A percentile compares a stretch with the other conserved stretches of the same genome.
Evolutionary conservation across 495 filamentous ascomycete species (phyloP).

Genomic region (Physcia stellaris): DNA sequence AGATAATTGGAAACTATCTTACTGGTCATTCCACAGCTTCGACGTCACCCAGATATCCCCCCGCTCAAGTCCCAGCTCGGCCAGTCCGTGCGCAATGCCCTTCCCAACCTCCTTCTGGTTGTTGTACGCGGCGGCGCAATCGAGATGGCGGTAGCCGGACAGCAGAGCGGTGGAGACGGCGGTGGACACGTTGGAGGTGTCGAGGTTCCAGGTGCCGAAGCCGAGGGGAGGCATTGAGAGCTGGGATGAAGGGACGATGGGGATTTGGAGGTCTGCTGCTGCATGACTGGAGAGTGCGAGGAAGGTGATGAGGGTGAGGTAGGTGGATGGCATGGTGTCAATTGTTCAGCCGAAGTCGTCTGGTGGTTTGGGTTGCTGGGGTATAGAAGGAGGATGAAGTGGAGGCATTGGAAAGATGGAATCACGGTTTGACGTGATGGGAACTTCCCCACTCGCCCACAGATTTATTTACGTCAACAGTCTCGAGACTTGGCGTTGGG

Average conservation of each 20-base stretch:
- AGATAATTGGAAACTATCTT: no score
- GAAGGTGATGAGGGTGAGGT: no score
- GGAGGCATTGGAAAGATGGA: no score
- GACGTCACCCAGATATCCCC: conserved; percentile 58
- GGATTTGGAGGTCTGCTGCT: background rate
- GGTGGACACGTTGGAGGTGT: conserved; percentile 12
- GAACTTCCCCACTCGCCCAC: no score
- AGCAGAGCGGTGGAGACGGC: conserved; percentile 44
- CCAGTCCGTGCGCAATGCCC: conserved; percentile 33
- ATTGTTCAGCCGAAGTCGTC: no score
- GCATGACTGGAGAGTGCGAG: no score
- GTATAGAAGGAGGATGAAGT: no score
- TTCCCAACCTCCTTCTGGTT: conserved; percentile 51
- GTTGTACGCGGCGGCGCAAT: conserved; percentile 55
- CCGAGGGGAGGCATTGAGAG: conserved; percentile 30
- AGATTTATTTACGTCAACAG: no score
- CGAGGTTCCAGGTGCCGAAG: conserved; percentile 34
- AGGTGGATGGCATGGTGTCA: no score
- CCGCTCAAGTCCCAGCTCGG: conserved; percentile 41
- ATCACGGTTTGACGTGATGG: no score
- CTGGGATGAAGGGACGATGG: background rate
- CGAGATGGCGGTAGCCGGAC: conserved; percentile 54
- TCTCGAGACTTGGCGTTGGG: no score
- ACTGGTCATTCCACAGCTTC: conserved; percentile 51
- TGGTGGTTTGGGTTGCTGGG: no score